These are phyloP conservation scores for Symbiotaphrina buchneri DNA, from an alignment of 495 filamentous ascomycete genomes.

Conservation along the genomic window DNA sequence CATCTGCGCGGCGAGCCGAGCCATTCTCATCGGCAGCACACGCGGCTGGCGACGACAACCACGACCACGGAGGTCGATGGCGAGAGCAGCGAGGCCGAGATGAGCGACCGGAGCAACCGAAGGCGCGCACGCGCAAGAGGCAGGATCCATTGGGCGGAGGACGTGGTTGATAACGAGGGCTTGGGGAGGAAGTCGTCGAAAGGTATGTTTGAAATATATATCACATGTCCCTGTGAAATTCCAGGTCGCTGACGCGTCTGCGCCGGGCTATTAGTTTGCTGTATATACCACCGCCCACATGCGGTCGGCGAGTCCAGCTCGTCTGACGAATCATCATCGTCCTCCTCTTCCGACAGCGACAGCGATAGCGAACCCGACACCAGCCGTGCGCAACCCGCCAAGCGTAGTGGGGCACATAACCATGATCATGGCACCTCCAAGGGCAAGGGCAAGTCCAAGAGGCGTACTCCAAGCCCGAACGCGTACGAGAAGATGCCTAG, in stretches of 20 bases:
- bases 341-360: constrained; percentile 30
- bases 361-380: constrained; percentile 27
- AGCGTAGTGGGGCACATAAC: constrained; percentile 7
- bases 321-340: constrained; percentile 41
- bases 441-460: constrained; percentile 17
- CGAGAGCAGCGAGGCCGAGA: too few relatives aligned
- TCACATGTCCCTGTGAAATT: too few relatives aligned
- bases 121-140: too few relatives aligned
- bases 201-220: too few relatives aligned
- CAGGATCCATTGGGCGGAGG: constrained; percentile 73
- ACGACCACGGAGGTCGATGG: too few relatives aligned
- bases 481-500: constrained; percentile 89
- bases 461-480: constrained; percentile 59
- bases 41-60: too few relatives aligned
- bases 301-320: constrained; percentile 69
- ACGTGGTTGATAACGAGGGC: constrained; percentile 92
- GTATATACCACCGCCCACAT: constrained; percentile 82
- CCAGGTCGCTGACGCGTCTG: too few relatives aligned
- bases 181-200: constrained; percentile 86
- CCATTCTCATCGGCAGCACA: too few relatives aligned
- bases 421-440: constrained; percentile 11
- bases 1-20: too few relatives aligned
- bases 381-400: constrained; percentile 9
- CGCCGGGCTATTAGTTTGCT: constrained; percentile 89
- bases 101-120: too few relatives aligned